Base-by-base conservation (phyloP, 1,284 basidiomycete species). In the Cerioporus squamosus region DNA sequence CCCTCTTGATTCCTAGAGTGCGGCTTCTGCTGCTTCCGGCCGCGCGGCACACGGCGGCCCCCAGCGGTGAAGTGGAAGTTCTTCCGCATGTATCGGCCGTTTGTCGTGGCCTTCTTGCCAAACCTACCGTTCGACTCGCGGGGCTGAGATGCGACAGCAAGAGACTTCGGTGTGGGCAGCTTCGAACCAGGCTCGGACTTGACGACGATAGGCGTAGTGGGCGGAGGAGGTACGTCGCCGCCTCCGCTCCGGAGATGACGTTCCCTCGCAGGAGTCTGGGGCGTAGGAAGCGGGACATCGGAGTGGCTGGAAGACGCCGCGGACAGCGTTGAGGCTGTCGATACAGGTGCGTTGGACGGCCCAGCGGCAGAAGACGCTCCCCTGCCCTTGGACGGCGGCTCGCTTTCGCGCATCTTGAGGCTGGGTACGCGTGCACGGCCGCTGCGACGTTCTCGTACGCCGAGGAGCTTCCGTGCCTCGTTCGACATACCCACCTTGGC, bases 71-170 rank as follows among this genome's bases (percentile, higher is more conserved):
- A 56, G 24, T 66, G 47, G 53, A 74, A 61, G 56, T 75, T 75
- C 66, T 74, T 78, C 63, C 80, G 73, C 67, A 75, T 66, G 62
- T 71, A 75, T 68, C 75, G 70, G 63, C 85, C 85, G 58, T 88
- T 86, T 10, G 77, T 79, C 20, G 76, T 75, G 18, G 71, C 69
- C 66, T 82, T 83, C 72, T 79, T 81, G 40, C 80, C 81, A 53
- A 82, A 82, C 18, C 80, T 73, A 44, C 81, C 81, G 59, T 82
- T 81, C 33, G 71, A 70, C 59, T 79, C 79, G 44, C 81, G 76
- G 7, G 81, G 81, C 61, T 83, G 81, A n/a, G 67, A 67, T 53
- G 80, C 80, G 45, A 82, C 79, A 17, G 79, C 81, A 29, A 79
- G 64, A 5, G 79, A 76, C 65, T 81, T 81, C 31, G 81, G 79